phyloP scores from a whole-genome alignment of 352 stramenopile genomes.

The Pythium sp. region DNA sequence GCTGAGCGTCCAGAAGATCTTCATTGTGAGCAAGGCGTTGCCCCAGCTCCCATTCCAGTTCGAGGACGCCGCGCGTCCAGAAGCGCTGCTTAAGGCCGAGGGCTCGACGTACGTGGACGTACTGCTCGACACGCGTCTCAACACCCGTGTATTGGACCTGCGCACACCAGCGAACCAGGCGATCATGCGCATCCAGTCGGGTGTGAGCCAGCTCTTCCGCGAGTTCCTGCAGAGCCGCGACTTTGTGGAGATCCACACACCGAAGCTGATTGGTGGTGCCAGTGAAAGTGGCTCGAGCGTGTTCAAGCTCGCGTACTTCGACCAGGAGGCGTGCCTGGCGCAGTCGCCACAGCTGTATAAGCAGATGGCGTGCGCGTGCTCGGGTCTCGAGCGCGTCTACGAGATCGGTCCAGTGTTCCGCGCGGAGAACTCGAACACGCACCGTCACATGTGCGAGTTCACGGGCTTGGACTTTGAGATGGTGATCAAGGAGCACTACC shows the following conservation, averaged over 20 bases:
- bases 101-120: constrained; percentile 86
- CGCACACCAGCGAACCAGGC: constrained; percentile 98
- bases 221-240: constrained; percentile 93
- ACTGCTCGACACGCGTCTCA: constrained; percentile 91
- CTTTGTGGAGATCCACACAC: constrained; percentile 99
- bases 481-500: constrained; percentile 99
- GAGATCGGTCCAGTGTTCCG: constrained; percentile 99
- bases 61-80: constrained; percentile 92
- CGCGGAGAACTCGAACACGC: constrained; percentile 99
- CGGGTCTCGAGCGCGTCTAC: constrained; percentile 98
- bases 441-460: constrained; percentile 99
- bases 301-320: constrained; percentile 99
- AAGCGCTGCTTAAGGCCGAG: constrained; percentile 80
- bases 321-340: constrained; percentile 94
- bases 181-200: constrained; percentile 97
- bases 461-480: constrained; percentile 99
- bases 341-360: constrained; percentile 99
- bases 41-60: constrained; percentile 93
- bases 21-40: constrained; percentile 93
- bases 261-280: constrained; percentile 97
- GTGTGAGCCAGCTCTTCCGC: constrained; percentile 96
- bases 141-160: constrained; percentile 96
- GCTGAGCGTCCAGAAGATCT: constrained; percentile 92
- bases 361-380: constrained; percentile 98
- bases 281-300: constrained; percentile 97